Percentiles rank a stretch among this genome's conserved stretches.
Evolutionary conservation across 768 basidiomycete species (phyloP).

Genomic region (Tulasnella calospora): DNA sequence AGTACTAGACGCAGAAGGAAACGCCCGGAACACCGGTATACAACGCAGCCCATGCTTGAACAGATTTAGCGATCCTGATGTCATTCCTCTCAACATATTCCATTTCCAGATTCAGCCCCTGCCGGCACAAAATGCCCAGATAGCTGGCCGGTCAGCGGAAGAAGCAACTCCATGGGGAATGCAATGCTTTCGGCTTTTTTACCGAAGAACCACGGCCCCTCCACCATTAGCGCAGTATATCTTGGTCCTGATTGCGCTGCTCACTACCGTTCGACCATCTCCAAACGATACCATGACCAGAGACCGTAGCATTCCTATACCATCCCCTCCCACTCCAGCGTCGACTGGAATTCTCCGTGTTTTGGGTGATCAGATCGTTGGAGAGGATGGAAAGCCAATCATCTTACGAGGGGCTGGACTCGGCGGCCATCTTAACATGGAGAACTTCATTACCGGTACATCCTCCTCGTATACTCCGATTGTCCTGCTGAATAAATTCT

Average conservation of each 20-base stretch:
- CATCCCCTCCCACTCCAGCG: conserved; percentile 9
- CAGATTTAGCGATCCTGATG: not conserved
- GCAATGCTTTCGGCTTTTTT: not conserved
- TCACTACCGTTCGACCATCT: not conserved
- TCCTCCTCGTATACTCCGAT: not conserved
- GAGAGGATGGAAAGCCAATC: conserved; percentile 52
- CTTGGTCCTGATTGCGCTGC: not conserved
- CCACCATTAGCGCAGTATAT: not conserved
- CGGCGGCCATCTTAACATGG: conserved; percentile 76
- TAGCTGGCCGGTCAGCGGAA: not conserved
- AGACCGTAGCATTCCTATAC: not conserved
- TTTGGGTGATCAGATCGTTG: conserved; percentile 55
- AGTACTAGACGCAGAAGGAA: not conserved
- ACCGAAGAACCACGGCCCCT: not conserved
- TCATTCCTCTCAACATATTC: not conserved
- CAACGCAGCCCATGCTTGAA: not conserved
- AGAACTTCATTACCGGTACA: conserved; percentile 50
- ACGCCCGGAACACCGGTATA: not conserved
- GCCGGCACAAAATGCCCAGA: not conserved
- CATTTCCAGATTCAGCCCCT: not conserved
- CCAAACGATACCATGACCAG: not conserved
- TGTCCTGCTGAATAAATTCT: not conserved
- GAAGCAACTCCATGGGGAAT: not conserved
- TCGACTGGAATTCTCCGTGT: conserved; percentile 33
- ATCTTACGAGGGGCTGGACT: conserved; percentile 71